Conservation (phyloP, 1,284 basidiomycete species). For the Butyriboletus appendiculatus region DNA sequence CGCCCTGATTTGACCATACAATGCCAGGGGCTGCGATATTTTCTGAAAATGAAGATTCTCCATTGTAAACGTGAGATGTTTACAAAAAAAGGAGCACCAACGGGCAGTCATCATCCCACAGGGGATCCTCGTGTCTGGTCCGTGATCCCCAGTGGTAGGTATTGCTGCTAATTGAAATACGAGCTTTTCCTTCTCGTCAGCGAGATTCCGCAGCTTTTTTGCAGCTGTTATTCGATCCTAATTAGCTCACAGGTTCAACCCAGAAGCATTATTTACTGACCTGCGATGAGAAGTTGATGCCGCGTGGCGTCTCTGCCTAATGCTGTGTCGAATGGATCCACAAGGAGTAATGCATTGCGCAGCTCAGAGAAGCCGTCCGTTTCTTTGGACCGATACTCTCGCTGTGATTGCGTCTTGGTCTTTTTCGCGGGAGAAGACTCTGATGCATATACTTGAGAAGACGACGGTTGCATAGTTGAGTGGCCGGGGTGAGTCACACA, state of each 20-base stretch:
- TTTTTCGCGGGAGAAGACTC: constrained; percentile 16
- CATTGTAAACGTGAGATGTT: background rate
- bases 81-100: constrained; percentile 10
- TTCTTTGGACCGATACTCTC: constrained; percentile 35
- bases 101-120: background rate
- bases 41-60: constrained; percentile 6
- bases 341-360: constrained; percentile 26
- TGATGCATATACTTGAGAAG: constrained; percentile 3
- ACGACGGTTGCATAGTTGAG: constrained; percentile 11
- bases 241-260: constrained; percentile 2
- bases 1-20: constrained; percentile 9
- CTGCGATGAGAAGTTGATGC: constrained; percentile 30
- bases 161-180: constrained; percentile 17
- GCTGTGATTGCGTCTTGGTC: constrained; percentile 30
- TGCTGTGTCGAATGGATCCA: constrained; percentile 28
- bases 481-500: constrained; percentile 2
- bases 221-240: constrained; percentile 14
- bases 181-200: constrained; percentile 26
- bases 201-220: constrained; percentile 27
- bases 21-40: background rate
- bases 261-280: constrained; percentile 4
- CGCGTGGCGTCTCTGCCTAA: constrained; percentile 31
- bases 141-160: background rate
- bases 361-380: constrained; percentile 34
- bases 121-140: background rate